Percentiles rank a stretch among this genome's conserved stretches.
phyloP scores from a whole-genome alignment of 352 stramenopile genomes.

The Globisporangium sylvaticum region DNA sequence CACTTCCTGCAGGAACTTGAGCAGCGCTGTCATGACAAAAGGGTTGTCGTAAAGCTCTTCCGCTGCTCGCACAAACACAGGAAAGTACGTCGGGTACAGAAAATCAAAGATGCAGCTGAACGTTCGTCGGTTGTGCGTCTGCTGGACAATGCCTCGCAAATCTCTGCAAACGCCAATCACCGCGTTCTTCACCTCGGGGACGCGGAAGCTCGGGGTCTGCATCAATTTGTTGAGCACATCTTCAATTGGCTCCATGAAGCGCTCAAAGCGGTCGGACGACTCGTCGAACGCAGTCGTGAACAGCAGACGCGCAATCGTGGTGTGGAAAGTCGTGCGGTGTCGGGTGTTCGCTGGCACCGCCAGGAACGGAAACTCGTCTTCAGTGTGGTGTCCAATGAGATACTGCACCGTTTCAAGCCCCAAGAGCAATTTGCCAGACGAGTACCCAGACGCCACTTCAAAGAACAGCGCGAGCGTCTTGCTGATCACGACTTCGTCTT shows the following conservation, averaged over 20 bases:
- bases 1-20: conserved; percentile 97
- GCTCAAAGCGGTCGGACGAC: conserved; percentile 92
- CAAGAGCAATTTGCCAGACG: conserved; percentile 95
- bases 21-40: conserved; percentile 93
- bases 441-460: conserved; percentile 96
- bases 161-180: conserved; percentile 97
- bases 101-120: conserved; percentile 98
- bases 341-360: conserved; percentile 90
- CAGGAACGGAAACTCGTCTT: conserved; percentile 97
- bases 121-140: conserved; percentile 94
- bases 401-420: conserved; percentile 97
- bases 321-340: conserved; percentile 97
- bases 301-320: conserved; percentile 94
- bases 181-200: conserved; percentile 78
- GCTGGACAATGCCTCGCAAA: conserved; percentile 93
- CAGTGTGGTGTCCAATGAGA: conserved; percentile 94
- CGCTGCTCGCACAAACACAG: conserved; percentile 92
- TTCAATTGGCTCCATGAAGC: conserved; percentile 94
- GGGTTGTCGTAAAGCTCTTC: conserved; percentile 94
- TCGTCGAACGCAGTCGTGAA: conserved; percentile 95
- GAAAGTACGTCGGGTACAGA: conserved; percentile 96
- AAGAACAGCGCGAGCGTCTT: conserved; percentile 96
- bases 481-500: conserved; percentile 94
- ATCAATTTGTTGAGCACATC: conserved; percentile 80
- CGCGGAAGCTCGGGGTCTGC: conserved; percentile 69